Evolutionary conservation across 305 asterid genomes (phyloP).

Genomic region (Andrographis paniculata): DNA sequence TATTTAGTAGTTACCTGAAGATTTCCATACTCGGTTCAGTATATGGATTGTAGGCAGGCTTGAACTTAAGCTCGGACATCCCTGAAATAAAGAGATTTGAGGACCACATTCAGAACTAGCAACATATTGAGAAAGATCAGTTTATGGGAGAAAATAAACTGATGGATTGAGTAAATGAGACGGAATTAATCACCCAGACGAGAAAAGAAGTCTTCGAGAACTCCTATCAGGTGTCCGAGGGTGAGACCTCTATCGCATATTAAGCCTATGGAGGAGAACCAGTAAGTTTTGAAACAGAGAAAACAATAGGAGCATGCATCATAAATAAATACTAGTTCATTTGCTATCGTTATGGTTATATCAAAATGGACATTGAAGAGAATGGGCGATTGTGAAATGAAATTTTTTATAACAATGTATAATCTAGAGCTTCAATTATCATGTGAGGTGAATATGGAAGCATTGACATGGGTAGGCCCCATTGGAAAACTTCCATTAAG

Average conservation of each 20-base stretch:
- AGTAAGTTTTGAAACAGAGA: conserved; percentile 16
- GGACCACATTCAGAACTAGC: conserved; percentile 7
- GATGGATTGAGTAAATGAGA: not conserved
- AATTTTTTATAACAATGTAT: no score
- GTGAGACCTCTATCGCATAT: conserved; percentile 87
- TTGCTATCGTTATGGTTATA: not conserved
- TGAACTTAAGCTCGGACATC: conserved; percentile 91
- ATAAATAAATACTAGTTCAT: not conserved
- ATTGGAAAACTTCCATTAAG: no score
- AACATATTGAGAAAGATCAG: not conserved
- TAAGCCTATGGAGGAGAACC: conserved; percentile 42
- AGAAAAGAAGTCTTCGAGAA: conserved; percentile 81
- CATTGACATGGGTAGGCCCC: no score
- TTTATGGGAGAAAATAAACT: not conserved
- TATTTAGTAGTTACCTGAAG: conserved; percentile 50
- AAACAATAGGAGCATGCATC: conserved; percentile 10
- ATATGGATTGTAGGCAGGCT: conserved; percentile 96
- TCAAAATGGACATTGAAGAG: conserved; percentile 1
- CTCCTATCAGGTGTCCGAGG: conserved; percentile 91
- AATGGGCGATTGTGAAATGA: no score
- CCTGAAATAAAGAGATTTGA: conserved; percentile 38
- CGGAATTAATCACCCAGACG: conserved; percentile 64
- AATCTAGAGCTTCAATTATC: no score
- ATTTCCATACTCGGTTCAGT: conserved; percentile 99
- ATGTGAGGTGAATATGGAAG: no score